Conservation (phyloP, 176 grass and related monocot genomes). For the Carex cristatella region DNA sequence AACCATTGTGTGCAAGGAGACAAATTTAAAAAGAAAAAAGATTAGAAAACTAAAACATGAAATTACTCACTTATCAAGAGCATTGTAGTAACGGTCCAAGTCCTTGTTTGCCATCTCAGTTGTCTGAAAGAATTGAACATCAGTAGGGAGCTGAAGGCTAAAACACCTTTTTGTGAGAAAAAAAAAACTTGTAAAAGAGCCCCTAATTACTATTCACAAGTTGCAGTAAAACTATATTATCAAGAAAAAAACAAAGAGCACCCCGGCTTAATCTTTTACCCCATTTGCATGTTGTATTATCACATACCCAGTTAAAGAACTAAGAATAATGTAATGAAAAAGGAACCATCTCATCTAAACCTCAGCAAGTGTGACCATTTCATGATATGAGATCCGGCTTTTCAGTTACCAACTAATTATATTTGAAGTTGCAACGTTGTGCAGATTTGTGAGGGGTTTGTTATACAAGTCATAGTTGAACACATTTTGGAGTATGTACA, state of each 20-base stretch:
- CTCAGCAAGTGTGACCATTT: background rate
- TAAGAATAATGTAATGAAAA: background rate
- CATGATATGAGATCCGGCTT: background rate
- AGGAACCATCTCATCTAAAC: background rate
- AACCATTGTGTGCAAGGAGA: background rate
- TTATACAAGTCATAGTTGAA: background rate
- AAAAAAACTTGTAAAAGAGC: background rate
- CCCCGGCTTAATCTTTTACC: background rate
- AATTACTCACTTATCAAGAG: conserved; percentile 71
- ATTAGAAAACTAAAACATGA: background rate
- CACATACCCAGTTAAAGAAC: background rate
- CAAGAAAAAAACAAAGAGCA: background rate
- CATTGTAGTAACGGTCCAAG: conserved; percentile 85
- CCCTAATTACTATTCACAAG: background rate
- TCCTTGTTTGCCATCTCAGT: conserved; percentile 99
- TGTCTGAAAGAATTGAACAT: conserved; percentile 50
- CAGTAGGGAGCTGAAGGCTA: conserved; percentile 20
- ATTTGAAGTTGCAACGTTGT: no score
- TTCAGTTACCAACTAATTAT: background rate
- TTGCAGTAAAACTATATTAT: background rate
- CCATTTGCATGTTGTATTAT: background rate
- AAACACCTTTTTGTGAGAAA: conserved; percentile 11
- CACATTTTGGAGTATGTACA: background rate
- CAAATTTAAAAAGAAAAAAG: background rate
- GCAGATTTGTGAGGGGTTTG: background rate